These are phyloP conservation scores for Moringa oleifera DNA, from an alignment of 345 rosid genomes.

Conservation along the genomic window DNA sequence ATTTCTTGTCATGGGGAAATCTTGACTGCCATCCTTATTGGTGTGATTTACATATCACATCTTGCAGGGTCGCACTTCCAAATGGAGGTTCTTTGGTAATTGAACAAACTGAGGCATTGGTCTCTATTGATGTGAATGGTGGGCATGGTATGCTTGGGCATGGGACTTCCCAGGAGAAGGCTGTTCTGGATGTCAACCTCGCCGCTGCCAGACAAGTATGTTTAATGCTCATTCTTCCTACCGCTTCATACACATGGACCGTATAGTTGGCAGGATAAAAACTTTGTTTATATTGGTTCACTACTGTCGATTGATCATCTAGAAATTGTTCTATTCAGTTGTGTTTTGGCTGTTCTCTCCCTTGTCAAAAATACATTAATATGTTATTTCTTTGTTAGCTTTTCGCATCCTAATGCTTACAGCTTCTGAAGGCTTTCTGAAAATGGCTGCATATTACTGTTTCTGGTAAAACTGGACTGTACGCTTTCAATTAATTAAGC, in stretches of 20 bases:
- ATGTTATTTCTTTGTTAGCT: neutral
- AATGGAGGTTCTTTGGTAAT: conserved; percentile 94
- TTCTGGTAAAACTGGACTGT: neutral
- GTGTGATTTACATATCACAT: conserved; percentile 7
- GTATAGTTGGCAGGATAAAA: neutral
- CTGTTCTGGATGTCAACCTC: conserved; percentile 87
- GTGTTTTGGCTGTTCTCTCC: neutral
- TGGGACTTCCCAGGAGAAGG: conserved; percentile 86
- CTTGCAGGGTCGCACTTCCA: conserved; percentile 73
- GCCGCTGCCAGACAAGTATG: conserved; percentile 90
- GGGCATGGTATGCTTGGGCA: conserved; percentile 95
- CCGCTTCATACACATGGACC: conserved; percentile 5
- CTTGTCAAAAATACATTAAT: neutral
- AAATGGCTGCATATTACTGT: neutral
- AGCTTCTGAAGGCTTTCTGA: neutral
- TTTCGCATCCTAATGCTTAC: neutral
- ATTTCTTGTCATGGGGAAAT: too few species aligned
- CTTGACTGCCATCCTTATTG: conserved; percentile 8
- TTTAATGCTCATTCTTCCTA: conserved; percentile 8
- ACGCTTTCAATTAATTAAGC: neutral
- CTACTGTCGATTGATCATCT: neutral
- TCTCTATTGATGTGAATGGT: conserved; percentile 95
- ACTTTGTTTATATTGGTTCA: neutral
- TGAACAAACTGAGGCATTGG: conserved; percentile 98
- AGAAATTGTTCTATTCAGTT: neutral